A percentile compares a stretch with the other conserved stretches of the same genome.
Conservation (phyloP, 768 basidiomycete genomes). For the Amanita phalloides region DNA sequence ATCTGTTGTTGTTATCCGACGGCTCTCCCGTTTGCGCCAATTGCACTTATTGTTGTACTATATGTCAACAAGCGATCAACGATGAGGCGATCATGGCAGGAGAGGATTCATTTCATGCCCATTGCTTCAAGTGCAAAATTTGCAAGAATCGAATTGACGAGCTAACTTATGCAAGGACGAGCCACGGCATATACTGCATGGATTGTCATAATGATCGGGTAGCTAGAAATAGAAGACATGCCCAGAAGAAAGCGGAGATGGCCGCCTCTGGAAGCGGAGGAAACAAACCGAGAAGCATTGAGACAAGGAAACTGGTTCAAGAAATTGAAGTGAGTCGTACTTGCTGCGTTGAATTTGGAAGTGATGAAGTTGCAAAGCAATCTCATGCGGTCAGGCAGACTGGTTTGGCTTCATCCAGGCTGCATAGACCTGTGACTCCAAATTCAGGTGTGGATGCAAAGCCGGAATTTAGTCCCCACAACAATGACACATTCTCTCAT, state of each 20-base stretch:
- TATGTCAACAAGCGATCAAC: conserved; percentile 88
- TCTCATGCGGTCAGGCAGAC: conserved; percentile 1
- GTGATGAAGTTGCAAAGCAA: conserved; percentile 7
- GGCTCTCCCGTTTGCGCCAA: conserved; percentile 94
- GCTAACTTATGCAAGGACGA: conserved; percentile 96
- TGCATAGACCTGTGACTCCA: background rate
- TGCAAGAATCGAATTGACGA: conserved; percentile 95
- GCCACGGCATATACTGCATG: conserved; percentile 98
- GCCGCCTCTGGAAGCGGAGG: conserved; percentile 20
- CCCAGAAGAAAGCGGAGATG: conserved; percentile 75
- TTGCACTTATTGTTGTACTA: conserved; percentile 92
- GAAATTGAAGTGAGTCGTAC: conserved; percentile 31
- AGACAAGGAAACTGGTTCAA: conserved; percentile 24
- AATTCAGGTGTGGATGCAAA: conserved; percentile 12
- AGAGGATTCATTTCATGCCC: conserved; percentile 96
- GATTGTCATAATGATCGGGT: conserved; percentile 96
- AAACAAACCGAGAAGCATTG: conserved; percentile 30
- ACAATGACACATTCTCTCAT: conserved; percentile 27
- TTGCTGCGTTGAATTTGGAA: conserved; percentile 1
- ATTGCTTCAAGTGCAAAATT: conserved; percentile 96
- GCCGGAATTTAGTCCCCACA: conserved; percentile 19
- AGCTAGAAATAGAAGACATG: conserved; percentile 82
- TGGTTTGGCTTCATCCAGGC: conserved; percentile 8
- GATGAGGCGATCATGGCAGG: conserved; percentile 99
- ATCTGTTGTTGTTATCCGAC: conserved; percentile 92